Evolutionary conservation across 805 yeast genomes (phyloP), one percentile per base, ranked within the genome.

Genomic region (Cyberlindnera subsufficiens): DNA sequence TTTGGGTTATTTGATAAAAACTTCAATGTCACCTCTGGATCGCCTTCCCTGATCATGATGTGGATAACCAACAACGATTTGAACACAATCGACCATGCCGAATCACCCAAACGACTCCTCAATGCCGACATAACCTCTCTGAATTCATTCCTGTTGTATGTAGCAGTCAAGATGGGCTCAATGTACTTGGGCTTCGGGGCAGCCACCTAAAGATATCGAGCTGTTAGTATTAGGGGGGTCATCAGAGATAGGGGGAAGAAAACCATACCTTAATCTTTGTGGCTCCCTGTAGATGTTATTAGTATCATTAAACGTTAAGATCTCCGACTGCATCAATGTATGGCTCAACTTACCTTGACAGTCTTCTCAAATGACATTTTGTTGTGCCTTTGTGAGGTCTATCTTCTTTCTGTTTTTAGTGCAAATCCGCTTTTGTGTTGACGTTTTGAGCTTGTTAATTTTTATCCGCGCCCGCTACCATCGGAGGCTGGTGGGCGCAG

Each of bases 121-220:
- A 91, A 66, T 1, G 86, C 71, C 39, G 72, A 69, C 79, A 90
- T 80, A 31, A 90, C 82, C 17, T 80, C 77, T 45, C 70, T 69
- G 55, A 91, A 80, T 51, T 86, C 74, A 5, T 50, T 55, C 16
- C 54, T 58, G 38, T 56, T 53, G 11, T 65, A 50, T 0, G 75
- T 65, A 7, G 73, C 70, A 36, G 68, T 73, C 29, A 93, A 71
- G 40, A 93, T 87, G 1, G 98, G 98, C 66, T 91, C 98, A 41
- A 93, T 80, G 60, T 93, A 93, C 63, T 93, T 93, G 32, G 95
- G 84, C 65, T 93, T 93, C 6, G 99, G 99, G n/a, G 98, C 96
- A 10, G 98, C 98, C 67, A 87, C 76, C 78, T 57, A 71, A 20
- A 5, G 27, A 32, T 32, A 5, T 35, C 11, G n/a, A 8, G 17